Evolutionary conservation across 257 asterid genomes (phyloP), one percentile per base, ranked within the genome.

Genomic region (Knoxia roxburghii): DNA sequence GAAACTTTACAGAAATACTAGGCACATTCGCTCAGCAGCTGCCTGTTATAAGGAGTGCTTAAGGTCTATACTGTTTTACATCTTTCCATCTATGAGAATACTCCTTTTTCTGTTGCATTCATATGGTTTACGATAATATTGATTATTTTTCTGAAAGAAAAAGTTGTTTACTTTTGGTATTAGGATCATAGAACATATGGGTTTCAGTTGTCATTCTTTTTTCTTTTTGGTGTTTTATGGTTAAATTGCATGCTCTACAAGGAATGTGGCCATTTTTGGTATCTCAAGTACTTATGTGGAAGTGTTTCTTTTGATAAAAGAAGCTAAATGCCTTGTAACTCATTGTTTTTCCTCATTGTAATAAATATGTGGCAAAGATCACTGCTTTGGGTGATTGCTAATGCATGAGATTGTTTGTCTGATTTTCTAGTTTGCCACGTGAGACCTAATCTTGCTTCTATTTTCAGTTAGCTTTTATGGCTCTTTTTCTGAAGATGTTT

Each of bases 41-140:
- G 84, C 85, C 65, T 86, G 95, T 75, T 90, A 81, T 75, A 94
- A 94, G 79, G 97, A 94, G 84, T 94, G 96, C 80, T 83, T 94
- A 80, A 94, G 97, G 99, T 93, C 72, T 77, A 79, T 69, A 56
- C 53, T 18, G 72, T 77, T 61, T 61, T 54, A 35, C 23, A 37
- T 23, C 15, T 4, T 33, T 54, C 66, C 15, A 39, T 63, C 30
- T 39, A 41, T 43, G 51, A 39, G 35, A 17, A 45, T 29, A 41
- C 30, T 63, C 40, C 1, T 46, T 63, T 26, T 46, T 33, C n/a
- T 6, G 32, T 32, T 43, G 65, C 14, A 15, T 39, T 41, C 10
- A 7, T 7, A 26, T 15, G n/a, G 21, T 35, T 3, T 21, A 10
- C 9, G n/a, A 5, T 61, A 35, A 49, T 29, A 4, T 53, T 53